Conservation (phyloP, 1,284 basidiomycete species). For the Athelia sp. region DNA sequence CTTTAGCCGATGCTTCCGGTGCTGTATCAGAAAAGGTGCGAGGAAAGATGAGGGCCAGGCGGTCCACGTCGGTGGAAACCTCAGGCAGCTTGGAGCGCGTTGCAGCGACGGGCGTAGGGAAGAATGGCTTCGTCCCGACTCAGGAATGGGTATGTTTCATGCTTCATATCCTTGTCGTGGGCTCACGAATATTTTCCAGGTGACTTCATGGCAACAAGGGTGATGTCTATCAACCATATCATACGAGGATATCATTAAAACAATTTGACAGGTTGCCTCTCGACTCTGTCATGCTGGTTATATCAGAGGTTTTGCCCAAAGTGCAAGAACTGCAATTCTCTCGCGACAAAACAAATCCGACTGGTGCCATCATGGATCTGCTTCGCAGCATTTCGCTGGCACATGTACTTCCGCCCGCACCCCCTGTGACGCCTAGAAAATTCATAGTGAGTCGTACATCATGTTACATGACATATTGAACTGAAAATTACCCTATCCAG, state of each 20-base stretch:
- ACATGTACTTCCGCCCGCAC: conserved; percentile 67
- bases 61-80: conserved; percentile 57
- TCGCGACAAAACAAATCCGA: conserved; percentile 55
- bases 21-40: conserved; percentile 75
- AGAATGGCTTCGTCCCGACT: conserved; percentile 88
- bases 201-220: conserved; percentile 87
- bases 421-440: conserved; percentile 59
- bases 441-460: conserved; percentile 56
- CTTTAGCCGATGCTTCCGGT: conserved; percentile 17
- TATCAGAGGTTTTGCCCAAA: conserved; percentile 83
- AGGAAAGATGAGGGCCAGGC: conserved; percentile 79
- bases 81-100: conserved; percentile 56
- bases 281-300: conserved; percentile 77
- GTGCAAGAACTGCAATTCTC: conserved; percentile 77
- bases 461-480: neutral
- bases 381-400: conserved; percentile 58
- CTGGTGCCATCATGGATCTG: conserved; percentile 66
- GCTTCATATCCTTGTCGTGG: conserved; percentile 1
- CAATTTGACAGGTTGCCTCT: conserved; percentile 62
- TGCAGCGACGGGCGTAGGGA: conserved; percentile 64
- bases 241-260: conserved; percentile 7
- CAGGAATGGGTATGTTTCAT: conserved; percentile 83
- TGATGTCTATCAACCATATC: conserved; percentile 28
- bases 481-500: conserved; percentile 30
- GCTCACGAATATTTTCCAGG: conserved; percentile 31